phyloP scores from a whole-genome alignment of 2,329 filamentous ascomycete genomes.

The Diaporthe velutina region DNA sequence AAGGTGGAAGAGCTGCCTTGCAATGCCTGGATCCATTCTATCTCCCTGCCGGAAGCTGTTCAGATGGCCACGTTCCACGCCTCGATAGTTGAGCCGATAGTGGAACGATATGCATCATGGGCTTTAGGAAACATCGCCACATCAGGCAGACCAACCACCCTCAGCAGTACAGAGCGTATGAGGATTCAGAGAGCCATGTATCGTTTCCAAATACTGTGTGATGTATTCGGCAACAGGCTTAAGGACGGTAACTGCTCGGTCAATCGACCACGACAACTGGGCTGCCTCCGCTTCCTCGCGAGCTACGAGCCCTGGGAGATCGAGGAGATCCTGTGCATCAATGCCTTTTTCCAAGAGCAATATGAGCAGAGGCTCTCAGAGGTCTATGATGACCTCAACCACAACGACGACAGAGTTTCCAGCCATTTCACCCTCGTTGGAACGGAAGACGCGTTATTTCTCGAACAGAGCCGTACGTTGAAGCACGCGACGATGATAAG shows the following conservation, averaged over 20 bases:
- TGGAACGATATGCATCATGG: constrained; percentile 7
- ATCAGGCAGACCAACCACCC: not conserved
- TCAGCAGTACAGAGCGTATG: not conserved
- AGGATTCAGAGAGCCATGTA: constrained; percentile 14
- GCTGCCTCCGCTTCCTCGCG: constrained; percentile 7
- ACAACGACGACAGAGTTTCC: not conserved
- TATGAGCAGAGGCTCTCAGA: not conserved
- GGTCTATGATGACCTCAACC: not conserved
- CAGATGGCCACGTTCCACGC: not conserved
- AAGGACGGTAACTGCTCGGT: not conserved
- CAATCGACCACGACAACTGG: not conserved
- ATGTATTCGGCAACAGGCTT: constrained; percentile 9
- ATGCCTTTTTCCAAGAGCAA: not conserved
- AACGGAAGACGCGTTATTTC: not conserved
- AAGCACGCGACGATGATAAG: fast-evolving
- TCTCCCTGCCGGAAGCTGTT: not conserved
- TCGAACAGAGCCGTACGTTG: not conserved
- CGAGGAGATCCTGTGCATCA: constrained; percentile 21
- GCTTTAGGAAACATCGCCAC: not conserved
- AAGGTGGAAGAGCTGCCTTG: not conserved
- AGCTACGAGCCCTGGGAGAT: constrained; percentile 10
- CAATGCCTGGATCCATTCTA: not conserved
- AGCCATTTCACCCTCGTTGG: not conserved
- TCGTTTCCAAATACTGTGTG: constrained; percentile 9
- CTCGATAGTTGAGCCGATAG: constrained; percentile 6